Conservation (phyloP, 148 eudicot species). For the Polygonum maritimum region DNA sequence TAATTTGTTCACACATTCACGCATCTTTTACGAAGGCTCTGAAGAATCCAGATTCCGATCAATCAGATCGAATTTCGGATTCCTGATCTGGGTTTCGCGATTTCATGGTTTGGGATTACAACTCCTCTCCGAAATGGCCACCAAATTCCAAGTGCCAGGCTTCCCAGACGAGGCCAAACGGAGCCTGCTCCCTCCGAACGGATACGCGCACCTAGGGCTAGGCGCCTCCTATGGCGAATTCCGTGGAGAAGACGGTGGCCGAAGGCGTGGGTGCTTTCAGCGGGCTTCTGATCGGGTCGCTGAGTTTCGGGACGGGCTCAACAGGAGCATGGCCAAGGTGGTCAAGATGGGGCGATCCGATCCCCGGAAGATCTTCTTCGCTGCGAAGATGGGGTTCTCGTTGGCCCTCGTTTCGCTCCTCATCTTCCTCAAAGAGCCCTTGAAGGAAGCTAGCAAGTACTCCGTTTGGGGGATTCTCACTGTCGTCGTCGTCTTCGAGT, state of each 20-base stretch:
- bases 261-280: constrained; percentile 18
- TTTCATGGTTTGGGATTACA: constrained; percentile 1
- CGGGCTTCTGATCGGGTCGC: constrained; percentile 19
- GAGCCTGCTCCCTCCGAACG: constrained; percentile 12
- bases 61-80: not conserved
- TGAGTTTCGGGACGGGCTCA: constrained; percentile 14
- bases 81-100: not conserved
- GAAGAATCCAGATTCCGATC: not conserved
- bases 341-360: constrained; percentile 51
- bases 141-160: constrained; percentile 16
- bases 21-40: not conserved
- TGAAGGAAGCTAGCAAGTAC: constrained; percentile 25
- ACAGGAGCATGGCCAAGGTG: constrained; percentile 13
- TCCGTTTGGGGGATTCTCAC: constrained; percentile 52
- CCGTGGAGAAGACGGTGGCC: not conserved
- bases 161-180: constrained; percentile 17
- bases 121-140: constrained; percentile 1
- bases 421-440: constrained; percentile 33
- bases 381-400: constrained; percentile 45
- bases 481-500: constrained; percentile 55
- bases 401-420: constrained; percentile 41
- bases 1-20: not conserved
- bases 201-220: constrained; percentile 15
- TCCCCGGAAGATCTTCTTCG: constrained; percentile 33
- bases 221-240: constrained; percentile 8